These are phyloP conservation scores for Leccinum pachyderme DNA, from an alignment of 1,284 basidiomycete species.

Conservation along the genomic window DNA sequence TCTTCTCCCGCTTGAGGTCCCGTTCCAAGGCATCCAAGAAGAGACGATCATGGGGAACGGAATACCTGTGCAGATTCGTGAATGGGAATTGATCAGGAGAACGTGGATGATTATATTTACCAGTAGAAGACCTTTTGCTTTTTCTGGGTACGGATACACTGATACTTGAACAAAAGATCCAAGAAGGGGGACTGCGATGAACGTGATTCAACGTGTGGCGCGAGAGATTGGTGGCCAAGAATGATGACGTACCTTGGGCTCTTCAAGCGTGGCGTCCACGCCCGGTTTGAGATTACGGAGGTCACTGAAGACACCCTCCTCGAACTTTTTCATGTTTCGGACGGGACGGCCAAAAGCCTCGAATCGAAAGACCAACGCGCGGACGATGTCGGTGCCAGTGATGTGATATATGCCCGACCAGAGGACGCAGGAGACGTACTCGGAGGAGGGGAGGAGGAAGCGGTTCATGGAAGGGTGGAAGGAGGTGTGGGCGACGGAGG, in stretches of 20 bases:
- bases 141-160: constrained; percentile 94
- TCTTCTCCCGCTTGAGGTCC: constrained; percentile 90
- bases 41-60: constrained; percentile 90
- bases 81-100: constrained; percentile 9
- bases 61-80: constrained; percentile 56
- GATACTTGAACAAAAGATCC: constrained; percentile 90
- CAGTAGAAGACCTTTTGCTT: constrained; percentile 96
- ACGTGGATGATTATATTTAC: constrained; percentile 41
- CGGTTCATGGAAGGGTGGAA: constrained; percentile 75
- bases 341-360: constrained; percentile 85
- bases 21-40: constrained; percentile 93
- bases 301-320: constrained; percentile 92
- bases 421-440: constrained; percentile 85
- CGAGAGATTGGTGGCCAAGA: not conserved
- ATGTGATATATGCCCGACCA: constrained; percentile 91
- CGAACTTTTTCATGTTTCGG: constrained; percentile 86
- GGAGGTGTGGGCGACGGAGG: constrained; percentile 28
- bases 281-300: constrained; percentile 90
- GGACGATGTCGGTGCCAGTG: constrained; percentile 87
- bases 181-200: constrained; percentile 76
- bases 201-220: constrained; percentile 3
- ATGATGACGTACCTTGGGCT: constrained; percentile 71
- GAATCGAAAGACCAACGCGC: constrained; percentile 86
- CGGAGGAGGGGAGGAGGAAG: constrained; percentile 80
- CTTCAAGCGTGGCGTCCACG: constrained; percentile 84